Percentiles rank a stretch among this genome's conserved stretches.
These are phyloP conservation scores for Misopates orontium DNA, from an alignment of 257 asterid genomes.

Conservation along the genomic window DNA sequence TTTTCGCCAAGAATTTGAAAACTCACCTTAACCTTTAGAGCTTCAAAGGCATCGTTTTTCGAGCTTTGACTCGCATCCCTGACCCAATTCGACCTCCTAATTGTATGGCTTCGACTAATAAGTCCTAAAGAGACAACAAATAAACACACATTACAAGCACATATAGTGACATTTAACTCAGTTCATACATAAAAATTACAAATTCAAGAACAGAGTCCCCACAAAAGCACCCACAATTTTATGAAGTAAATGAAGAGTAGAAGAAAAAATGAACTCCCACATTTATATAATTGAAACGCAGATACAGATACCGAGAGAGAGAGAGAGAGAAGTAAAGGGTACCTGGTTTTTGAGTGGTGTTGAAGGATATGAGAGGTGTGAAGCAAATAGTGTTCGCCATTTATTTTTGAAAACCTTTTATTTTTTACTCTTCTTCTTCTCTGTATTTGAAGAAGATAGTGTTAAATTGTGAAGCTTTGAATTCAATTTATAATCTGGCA, in stretches of 20 bases:
- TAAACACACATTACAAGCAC: neutral
- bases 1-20: neutral
- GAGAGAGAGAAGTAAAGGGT: conserved; percentile 14
- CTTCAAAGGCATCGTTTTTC: conserved; percentile 31
- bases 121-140: conserved; percentile 32
- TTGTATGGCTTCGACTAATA: conserved; percentile 27
- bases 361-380: conserved; percentile 41
- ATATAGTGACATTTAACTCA: neutral
- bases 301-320: neutral
- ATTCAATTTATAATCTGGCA: neutral
- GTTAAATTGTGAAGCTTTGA: neutral
- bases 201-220: neutral
- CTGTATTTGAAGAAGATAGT: neutral
- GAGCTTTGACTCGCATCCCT: conserved; percentile 30
- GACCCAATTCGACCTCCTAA: conserved; percentile 38
- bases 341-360: conserved; percentile 45
- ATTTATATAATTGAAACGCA: neutral
- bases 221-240: neutral
- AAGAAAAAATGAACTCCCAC: neutral
- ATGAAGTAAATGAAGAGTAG: neutral
- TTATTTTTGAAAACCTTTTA: neutral
- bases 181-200: neutral
- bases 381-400: conserved; percentile 51
- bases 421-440: neutral
- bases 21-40: conserved; percentile 47